Conservation (phyloP, 164 flowering plant genomes). For the Akebia trifoliata region DNA sequence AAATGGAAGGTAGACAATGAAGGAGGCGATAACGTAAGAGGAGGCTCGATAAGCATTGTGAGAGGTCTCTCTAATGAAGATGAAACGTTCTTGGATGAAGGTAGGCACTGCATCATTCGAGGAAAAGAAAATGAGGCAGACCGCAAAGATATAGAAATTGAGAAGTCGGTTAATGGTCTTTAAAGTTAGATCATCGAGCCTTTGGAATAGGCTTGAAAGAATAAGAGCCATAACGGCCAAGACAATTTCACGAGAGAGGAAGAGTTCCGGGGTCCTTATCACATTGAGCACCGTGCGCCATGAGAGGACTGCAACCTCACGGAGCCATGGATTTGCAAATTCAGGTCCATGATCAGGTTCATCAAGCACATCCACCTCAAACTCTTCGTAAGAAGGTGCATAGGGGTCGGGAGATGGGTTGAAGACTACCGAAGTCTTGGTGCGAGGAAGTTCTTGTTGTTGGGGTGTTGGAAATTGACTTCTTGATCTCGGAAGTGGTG, state of each 20-base stretch:
- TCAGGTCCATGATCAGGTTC: constrained; percentile 43
- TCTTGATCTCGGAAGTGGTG: constrained; percentile 29
- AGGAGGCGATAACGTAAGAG: constrained; percentile 64
- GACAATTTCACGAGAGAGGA: constrained; percentile 69
- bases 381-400: constrained; percentile 26
- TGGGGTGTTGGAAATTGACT: constrained; percentile 23
- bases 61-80: constrained; percentile 72
- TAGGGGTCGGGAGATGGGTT: constrained; percentile 26
- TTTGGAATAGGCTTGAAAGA: constrained; percentile 53
- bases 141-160: constrained; percentile 69
- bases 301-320: constrained; percentile 66
- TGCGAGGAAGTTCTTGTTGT: constrained; percentile 4
- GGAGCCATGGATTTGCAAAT: constrained; percentile 78
- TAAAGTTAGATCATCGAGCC: constrained; percentile 25
- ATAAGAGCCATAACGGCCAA: constrained; percentile 63
- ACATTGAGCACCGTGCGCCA: constrained; percentile 63
- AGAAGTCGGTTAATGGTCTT: constrained; percentile 54
- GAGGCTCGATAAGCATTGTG: constrained; percentile 81
- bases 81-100: constrained; percentile 74
- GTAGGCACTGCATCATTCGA: constrained; percentile 83
- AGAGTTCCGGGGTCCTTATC: constrained; percentile 72
- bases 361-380: constrained; percentile 38
- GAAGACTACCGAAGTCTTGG: constrained; percentile 26
- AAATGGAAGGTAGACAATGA: constrained; percentile 68
- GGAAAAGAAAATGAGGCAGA: constrained; percentile 75